These are phyloP conservation scores for Termitomyces sp. DNA, from an alignment of 768 basidiomycete genomes.

Conservation along the genomic window DNA sequence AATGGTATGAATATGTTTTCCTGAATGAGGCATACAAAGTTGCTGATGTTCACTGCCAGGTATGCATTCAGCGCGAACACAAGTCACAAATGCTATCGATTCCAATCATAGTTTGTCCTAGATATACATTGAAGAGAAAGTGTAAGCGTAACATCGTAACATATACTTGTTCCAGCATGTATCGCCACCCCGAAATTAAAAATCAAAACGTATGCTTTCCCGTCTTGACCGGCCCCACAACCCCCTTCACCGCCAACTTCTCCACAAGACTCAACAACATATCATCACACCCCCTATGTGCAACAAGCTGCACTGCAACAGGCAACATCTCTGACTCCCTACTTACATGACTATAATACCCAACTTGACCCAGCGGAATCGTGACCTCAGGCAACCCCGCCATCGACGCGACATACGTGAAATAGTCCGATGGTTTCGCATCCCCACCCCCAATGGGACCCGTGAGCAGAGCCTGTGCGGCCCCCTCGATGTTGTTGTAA, in stretches of 20 bases:
- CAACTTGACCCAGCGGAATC: slow-evolving; percentile 35
- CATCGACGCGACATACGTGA: slow-evolving; percentile 36
- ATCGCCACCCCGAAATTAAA: neutral
- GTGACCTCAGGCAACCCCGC: slow-evolving; percentile 36
- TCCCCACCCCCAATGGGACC: slow-evolving; percentile 10
- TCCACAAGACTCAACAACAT: slow-evolving; percentile 32
- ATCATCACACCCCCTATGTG: slow-evolving; percentile 33
- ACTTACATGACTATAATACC: slow-evolving; percentile 33
- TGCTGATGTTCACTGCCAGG: neutral
- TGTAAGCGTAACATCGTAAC: neutral
- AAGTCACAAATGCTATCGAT: slow-evolving; percentile 75
- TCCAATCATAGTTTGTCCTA: slow-evolving; percentile 60
- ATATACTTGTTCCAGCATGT: neutral
- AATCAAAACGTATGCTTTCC: slow-evolving; percentile 24
- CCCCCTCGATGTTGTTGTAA: slow-evolving; percentile 30
- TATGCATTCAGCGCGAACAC: slow-evolving; percentile 54
- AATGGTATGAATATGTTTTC: too few relatives aligned
- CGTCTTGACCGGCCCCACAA: slow-evolving; percentile 23
- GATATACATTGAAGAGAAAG: neutral
- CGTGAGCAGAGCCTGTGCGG: slow-evolving; percentile 27
- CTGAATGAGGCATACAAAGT: too few relatives aligned
- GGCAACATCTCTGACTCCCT: slow-evolving; percentile 33
- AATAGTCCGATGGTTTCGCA: slow-evolving; percentile 24
- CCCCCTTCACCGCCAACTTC: slow-evolving; percentile 25
- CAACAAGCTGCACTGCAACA: slow-evolving; percentile 34